A percentile compares a stretch with the other conserved stretches of the same genome.
Conservation (phyloP, 106 monocot genomes). For the Platanthera guangdongensis region DNA sequence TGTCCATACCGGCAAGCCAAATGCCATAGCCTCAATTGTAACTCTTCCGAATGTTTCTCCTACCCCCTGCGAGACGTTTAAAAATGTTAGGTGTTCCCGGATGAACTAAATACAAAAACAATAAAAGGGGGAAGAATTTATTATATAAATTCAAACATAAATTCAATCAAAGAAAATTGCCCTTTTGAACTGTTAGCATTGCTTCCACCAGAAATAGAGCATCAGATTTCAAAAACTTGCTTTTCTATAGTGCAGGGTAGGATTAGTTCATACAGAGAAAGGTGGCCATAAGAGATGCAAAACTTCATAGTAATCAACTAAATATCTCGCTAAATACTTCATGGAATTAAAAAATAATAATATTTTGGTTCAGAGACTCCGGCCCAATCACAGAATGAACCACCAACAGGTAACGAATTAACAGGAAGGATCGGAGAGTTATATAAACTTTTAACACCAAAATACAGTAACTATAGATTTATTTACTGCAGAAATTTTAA, state of each 20-base stretch:
- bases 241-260: not conserved
- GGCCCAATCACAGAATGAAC: not conserved
- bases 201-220: not conserved
- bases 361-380: too few species aligned
- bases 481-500: not conserved
- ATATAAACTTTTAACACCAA: not conserved
- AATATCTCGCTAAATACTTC: too few species aligned
- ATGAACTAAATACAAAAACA: not conserved
- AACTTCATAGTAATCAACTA: too few species aligned
- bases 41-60: constrained; percentile 99
- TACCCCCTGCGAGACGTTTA: constrained; percentile 41
- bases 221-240: not conserved
- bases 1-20: constrained; percentile 74
- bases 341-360: too few species aligned
- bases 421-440: not conserved
- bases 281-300: too few species aligned
- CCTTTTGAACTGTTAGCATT: not conserved
- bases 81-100: not conserved
- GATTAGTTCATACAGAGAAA: too few species aligned
- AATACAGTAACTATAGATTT: not conserved
- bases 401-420: not conserved
- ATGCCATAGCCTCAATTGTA: constrained; percentile 97
- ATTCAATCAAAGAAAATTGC: too few species aligned
- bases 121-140: not conserved
- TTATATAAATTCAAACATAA: too few species aligned